These are phyloP conservation scores for Termitomyces sp. DNA, from an alignment of 768 basidiomycete species.

Conservation along the genomic window DNA sequence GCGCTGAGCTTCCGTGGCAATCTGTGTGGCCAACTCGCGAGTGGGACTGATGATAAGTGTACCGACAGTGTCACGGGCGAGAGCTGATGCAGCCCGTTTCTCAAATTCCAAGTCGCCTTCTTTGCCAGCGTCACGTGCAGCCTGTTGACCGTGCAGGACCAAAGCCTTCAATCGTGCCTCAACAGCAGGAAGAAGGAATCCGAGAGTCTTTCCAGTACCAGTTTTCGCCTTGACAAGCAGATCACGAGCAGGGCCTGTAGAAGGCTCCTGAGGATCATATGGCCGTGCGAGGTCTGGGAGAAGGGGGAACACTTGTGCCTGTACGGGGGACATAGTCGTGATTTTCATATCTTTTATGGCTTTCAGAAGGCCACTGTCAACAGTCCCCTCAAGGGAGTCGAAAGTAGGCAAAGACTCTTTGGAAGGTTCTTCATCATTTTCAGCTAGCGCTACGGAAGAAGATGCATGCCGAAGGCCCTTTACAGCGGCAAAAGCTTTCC, in stretches of 20 bases:
- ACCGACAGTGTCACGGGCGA: conserved; percentile 50
- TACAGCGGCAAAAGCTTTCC: background rate
- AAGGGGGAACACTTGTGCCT: conserved; percentile 69
- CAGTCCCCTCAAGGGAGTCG: conserved; percentile 26
- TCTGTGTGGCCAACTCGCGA: conserved; percentile 85
- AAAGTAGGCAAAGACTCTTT: conserved; percentile 24
- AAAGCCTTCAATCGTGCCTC: conserved; percentile 66
- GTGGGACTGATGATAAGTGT: conserved; percentile 85
- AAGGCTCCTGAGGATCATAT: conserved; percentile 29
- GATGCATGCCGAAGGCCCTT: conserved; percentile 6
- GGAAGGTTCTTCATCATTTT: background rate
- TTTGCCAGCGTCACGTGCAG: conserved; percentile 36
- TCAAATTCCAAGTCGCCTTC: conserved; percentile 23
- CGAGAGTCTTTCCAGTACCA: conserved; percentile 86
- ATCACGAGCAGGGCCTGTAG: conserved; percentile 42
- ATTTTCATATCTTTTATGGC: conserved; percentile 70
- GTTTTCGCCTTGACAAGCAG: conserved; percentile 84
- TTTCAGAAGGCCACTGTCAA: conserved; percentile 40
- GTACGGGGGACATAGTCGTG: conserved; percentile 73
- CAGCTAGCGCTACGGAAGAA: conserved; percentile 6
- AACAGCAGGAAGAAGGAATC: conserved; percentile 82
- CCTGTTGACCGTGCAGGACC: conserved; percentile 34
- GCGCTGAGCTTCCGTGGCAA: conserved; percentile 75
- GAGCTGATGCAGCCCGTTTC: conserved; percentile 25
- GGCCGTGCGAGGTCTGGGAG: conserved; percentile 66